Conservation (phyloP, 2,329 filamentous ascomycete genomes). For the Exophiala oligosperma region DNA sequence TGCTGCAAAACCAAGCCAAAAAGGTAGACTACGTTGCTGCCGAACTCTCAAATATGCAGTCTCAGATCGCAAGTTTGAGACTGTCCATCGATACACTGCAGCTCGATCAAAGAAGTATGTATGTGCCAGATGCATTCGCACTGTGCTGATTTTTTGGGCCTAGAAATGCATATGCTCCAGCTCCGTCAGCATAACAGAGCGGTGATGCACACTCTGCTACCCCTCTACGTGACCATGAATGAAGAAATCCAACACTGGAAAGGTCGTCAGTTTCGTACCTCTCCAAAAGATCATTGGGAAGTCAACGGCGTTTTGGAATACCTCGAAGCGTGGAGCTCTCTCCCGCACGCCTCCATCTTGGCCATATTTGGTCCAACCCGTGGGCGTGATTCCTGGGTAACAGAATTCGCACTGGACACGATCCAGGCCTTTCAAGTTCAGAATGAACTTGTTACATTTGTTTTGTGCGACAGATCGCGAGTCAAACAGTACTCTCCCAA, state of each 20-base stretch:
- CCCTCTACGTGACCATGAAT: neutral
- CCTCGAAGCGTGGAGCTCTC: conserved; percentile 3
- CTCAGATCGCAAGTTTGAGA: neutral
- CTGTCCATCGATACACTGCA: conserved; percentile 3
- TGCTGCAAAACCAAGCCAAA: conserved; percentile 2
- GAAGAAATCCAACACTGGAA: conserved; percentile 6
- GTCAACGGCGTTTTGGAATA: conserved; percentile 13
- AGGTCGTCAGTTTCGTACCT: conserved; percentile 3
- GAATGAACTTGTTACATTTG: conserved; percentile 2
- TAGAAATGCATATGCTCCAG: too few relatives aligned
- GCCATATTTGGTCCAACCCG: conserved; percentile 1
- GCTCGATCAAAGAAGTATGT: neutral
- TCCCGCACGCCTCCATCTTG: conserved; percentile 1
- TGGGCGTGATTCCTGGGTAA: conserved; percentile 9
- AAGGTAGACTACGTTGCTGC: conserved; percentile 2
- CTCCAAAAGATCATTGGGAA: conserved; percentile 14
- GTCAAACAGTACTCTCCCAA: neutral
- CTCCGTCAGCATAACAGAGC: too few relatives aligned
- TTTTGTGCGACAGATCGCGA: conserved; percentile 3
- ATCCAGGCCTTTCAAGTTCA: conserved; percentile 8
- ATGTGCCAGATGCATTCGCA: neutral
- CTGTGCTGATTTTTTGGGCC: neutral
- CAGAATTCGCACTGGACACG: conserved; percentile 5
- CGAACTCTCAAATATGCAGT: neutral
- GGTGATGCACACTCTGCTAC: conserved; percentile 1